A percentile compares a stretch with the other conserved stretches of the same genome.
These are phyloP conservation scores for Protomyces gravidus DNA, from an alignment of 1,139 yeast species.

Conservation along the genomic window DNA sequence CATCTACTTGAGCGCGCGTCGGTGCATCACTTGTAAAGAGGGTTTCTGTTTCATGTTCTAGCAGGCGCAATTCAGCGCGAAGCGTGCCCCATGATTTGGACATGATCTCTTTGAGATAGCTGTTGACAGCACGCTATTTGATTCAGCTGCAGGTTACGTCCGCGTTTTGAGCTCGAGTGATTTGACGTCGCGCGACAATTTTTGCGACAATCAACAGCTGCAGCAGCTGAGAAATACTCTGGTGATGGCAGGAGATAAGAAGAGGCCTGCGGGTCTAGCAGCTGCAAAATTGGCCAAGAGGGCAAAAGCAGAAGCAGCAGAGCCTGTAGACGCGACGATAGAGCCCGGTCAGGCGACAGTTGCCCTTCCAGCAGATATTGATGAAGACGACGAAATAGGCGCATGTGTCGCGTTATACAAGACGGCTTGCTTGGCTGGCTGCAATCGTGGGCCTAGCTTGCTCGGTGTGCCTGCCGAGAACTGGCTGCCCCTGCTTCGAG, in stretches of 20 bases:
- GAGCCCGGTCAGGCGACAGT: slow-evolving; percentile 51
- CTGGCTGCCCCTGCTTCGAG: slow-evolving; percentile 53
- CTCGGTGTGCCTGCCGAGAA: slow-evolving; percentile 21
- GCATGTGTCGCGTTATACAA: slow-evolving; percentile 63
- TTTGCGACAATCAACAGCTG: too few species aligned
- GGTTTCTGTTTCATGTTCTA: slow-evolving; percentile 55
- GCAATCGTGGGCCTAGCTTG: slow-evolving; percentile 2
- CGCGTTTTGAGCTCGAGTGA: too few species aligned
- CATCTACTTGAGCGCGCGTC: not conserved
- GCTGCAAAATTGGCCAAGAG: slow-evolving; percentile 6
- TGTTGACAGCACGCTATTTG: too few species aligned
- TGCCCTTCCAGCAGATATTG: slow-evolving; percentile 64
- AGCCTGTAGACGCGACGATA: slow-evolving; percentile 22
- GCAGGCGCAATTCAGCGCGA: slow-evolving; percentile 52
- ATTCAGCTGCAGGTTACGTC: too few species aligned
- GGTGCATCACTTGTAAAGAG: slow-evolving; percentile 39
- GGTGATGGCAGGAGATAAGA: slow-evolving; percentile 6
- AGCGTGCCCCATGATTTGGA: slow-evolving; percentile 47
- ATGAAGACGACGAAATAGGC: slow-evolving; percentile 70
- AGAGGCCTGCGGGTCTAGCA: slow-evolving; percentile 18
- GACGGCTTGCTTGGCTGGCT: slow-evolving; percentile 38
- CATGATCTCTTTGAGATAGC: too few species aligned
- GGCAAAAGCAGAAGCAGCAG: not conserved
- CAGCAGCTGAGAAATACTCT: too few species aligned
- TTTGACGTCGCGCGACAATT: too few species aligned